Conservation (phyloP, 257 asterid genomes). For the Solanum bulbocastanum region DNA sequence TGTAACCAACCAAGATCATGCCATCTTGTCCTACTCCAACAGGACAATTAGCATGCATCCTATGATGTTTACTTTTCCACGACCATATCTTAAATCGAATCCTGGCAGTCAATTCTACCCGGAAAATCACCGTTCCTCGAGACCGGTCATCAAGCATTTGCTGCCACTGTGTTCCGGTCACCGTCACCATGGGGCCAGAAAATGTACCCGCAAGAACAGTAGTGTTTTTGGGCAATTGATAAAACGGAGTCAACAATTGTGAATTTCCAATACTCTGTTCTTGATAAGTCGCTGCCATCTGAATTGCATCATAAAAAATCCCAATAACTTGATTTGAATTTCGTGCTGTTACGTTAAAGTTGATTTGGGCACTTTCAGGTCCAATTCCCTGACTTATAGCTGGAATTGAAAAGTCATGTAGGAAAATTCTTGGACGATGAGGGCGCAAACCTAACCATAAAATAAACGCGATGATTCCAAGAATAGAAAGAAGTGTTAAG, state of each 20-base stretch:
- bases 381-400: conserved; percentile 29
- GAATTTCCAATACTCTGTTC: conserved; percentile 36
- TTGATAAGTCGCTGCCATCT: conserved; percentile 35
- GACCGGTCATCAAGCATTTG: conserved; percentile 29
- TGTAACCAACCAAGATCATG: conserved; percentile 27
- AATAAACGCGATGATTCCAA: conserved; percentile 66
- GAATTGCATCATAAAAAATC: conserved; percentile 46
- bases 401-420: conserved; percentile 53
- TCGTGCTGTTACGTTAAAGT: conserved; percentile 55
- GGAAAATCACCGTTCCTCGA: conserved; percentile 44
- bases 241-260: conserved; percentile 39
- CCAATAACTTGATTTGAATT: conserved; percentile 64
- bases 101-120: conserved; percentile 39
- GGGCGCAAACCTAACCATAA: conserved; percentile 88
- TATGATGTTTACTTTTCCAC: conserved; percentile 75
- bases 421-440: conserved; percentile 70
- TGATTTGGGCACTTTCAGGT: conserved; percentile 26
- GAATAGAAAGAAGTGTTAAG: conserved; percentile 40
- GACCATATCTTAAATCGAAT: conserved; percentile 68
- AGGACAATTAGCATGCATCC: conserved; percentile 63
- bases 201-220: conserved; percentile 38
- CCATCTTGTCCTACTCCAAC: conserved; percentile 85
- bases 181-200: conserved; percentile 39
- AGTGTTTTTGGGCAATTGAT: conserved; percentile 65
- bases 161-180: conserved; percentile 36